phyloP scores from a whole-genome alignment of 2,329 filamentous ascomycete genomes.

The Laburnicola sp. region DNA sequence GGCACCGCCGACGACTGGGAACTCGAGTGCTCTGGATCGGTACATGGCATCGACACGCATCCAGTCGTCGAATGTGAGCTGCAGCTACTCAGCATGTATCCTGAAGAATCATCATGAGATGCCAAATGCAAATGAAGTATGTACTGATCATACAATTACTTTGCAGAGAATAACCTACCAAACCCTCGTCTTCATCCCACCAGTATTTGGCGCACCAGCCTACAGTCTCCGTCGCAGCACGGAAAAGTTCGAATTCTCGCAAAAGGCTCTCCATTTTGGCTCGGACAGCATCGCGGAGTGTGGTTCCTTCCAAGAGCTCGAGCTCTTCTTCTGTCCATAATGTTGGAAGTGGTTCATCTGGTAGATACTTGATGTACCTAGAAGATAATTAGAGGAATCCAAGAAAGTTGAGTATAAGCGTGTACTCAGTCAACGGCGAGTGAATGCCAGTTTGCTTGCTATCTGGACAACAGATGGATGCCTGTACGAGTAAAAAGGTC shows the following conservation, averaged over 20 bases:
- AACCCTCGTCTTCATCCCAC: constrained; percentile 63
- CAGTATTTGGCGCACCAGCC: constrained; percentile 71
- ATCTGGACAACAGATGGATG: constrained; percentile 59
- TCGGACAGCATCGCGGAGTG: constrained; percentile 69
- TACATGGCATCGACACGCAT: constrained; percentile 83
- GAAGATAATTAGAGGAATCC: no score
- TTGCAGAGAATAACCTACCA: constrained; percentile 41
- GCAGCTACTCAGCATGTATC: neutral
- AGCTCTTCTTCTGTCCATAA: constrained; percentile 77
- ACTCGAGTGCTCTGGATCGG: constrained; percentile 81
- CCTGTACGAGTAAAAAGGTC: constrained; percentile 78
- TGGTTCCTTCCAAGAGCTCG: constrained; percentile 75
- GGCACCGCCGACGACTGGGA: constrained; percentile 75
- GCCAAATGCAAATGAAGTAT: neutral
- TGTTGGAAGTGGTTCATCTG: constrained; percentile 74
- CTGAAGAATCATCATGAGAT: no score
- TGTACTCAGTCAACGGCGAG: constrained; percentile 81
- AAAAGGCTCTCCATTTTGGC: constrained; percentile 75
- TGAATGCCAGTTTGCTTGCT: constrained; percentile 61
- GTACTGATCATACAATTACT: neutral
- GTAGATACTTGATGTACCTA: constrained; percentile 79
- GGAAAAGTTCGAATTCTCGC: constrained; percentile 75
- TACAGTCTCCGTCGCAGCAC: constrained; percentile 63
- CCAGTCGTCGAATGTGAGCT: constrained; percentile 72
- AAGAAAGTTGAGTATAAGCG: no score